Evolutionary conservation across 2,329 filamentous ascomycete species (phyloP), one percentile per base, ranked within the genome.

Genomic region (Diaporthe batatas): DNA sequence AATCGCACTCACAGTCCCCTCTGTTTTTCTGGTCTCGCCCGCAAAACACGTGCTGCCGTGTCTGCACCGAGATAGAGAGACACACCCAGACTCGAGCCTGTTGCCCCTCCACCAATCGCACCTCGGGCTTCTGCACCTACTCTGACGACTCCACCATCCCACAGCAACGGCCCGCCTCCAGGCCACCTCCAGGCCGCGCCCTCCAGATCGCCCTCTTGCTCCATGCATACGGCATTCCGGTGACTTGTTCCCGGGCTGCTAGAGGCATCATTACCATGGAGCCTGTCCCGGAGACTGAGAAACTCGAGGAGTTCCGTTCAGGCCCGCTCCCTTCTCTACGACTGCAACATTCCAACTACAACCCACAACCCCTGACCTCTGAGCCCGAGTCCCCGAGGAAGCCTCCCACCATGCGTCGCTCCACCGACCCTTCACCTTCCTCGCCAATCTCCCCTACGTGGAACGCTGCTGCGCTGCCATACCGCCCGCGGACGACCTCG

Each of bases 251-350:
- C 23, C 36, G 51, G 68, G 29, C 72, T 65, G 12, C 25, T 58
- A 55, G 71, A 73, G 65, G 62, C 65, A 74, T 74, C 70, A 70
- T 67, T 80, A 81, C 77, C 77, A 92, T 92, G 90, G 90, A 92
- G 82, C 89, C 90, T 73, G 90, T 92, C 78, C 90, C 90, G 76
- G 90, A 92, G 84, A 91, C 90, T 65, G 89, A 92, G 84, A 86
- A 89, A 76, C 90, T 92, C 87, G 90, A 91, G 84, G 89, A 89
- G 80, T 92, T 92, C 79, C 87, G 86, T 75, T 82, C 89, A 70
- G 87, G 88, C 68, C 89, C 89, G 76, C 82, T 90, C 49, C 88
- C 89, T 51, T 85, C 83, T 39, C 81, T 90, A 57, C 86, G 88
- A 73, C 81, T 89, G 32, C 86, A 85, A 72, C 83, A 74, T 62